These are phyloP conservation scores for Talaromyces sp. DNA, from an alignment of 2,329 filamentous ascomycete genomes.

Conservation along the genomic window DNA sequence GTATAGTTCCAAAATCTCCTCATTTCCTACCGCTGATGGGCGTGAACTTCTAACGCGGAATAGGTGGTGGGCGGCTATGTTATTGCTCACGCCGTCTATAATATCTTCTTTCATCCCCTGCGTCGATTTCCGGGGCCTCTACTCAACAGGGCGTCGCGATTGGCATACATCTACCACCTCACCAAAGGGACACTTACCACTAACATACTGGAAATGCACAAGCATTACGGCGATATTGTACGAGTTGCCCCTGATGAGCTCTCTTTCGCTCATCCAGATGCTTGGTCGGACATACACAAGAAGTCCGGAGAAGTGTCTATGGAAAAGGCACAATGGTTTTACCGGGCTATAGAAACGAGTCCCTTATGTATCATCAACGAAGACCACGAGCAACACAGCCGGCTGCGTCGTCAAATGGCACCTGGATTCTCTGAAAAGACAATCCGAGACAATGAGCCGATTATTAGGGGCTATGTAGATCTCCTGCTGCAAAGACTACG, in stretches of 20 bases:
- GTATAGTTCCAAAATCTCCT: background rate
- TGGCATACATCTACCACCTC: background rate
- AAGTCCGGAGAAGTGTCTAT: background rate
- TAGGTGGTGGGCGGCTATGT: background rate
- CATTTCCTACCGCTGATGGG: background rate
- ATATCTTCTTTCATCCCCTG: background rate
- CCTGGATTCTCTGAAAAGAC: background rate
- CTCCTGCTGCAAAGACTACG: background rate
- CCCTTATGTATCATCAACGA: background rate
- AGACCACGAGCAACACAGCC: background rate
- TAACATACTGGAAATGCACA: background rate
- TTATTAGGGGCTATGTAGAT: background rate
- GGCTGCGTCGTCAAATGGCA: background rate
- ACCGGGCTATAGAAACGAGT: background rate
- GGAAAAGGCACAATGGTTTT: background rate
- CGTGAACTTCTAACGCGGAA: background rate
- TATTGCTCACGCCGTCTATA: background rate
- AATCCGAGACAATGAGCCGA: background rate
- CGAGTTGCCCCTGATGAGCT: background rate
- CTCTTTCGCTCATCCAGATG: background rate
- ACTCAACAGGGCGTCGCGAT: background rate
- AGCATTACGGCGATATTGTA: background rate
- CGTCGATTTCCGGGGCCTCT: background rate
- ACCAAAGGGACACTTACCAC: background rate
- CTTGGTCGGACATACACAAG: background rate